A percentile compares a stretch with the other conserved stretches of the same genome.
Conservation (phyloP, 2,329 filamentous ascomycete genomes). For the Colletotrichum sp. region DNA sequence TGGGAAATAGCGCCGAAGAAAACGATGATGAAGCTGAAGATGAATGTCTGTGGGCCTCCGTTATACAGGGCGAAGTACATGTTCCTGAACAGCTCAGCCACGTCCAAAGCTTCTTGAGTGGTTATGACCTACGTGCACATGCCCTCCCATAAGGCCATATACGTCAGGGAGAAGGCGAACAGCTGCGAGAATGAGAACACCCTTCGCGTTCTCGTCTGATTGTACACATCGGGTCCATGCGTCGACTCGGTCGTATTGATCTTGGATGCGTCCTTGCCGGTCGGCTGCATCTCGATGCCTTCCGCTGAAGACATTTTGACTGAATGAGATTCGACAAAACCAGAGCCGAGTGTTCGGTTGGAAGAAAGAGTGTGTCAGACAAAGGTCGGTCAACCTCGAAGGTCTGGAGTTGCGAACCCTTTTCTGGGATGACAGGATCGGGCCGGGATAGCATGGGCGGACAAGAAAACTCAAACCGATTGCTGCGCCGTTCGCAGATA, state of each 20-base stretch:
- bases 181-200: slow-evolving; percentile 1
- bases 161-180: neutral
- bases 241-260: neutral
- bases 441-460: neutral
- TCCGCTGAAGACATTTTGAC: neutral
- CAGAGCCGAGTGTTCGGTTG: neutral
- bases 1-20: neutral
- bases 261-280: neutral
- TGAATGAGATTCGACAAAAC: too few species aligned
- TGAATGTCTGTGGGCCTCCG: neutral
- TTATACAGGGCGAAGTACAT: slow-evolving; percentile 7
- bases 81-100: neutral
- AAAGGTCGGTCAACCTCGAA: neutral
- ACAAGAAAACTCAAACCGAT: neutral
- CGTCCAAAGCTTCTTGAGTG: too few species aligned
- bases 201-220: neutral
- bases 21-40: slow-evolving; percentile 1
- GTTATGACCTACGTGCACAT: neutral
- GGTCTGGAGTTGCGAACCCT: neutral
- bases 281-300: neutral
- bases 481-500: neutral
- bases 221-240: neutral
- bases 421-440: neutral
- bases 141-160: neutral
- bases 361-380: neutral